These are phyloP conservation scores for Dimargaris xerosporica DNA, from an alignment of 192 early-diverging fungal species.

Conservation along the genomic window DNA sequence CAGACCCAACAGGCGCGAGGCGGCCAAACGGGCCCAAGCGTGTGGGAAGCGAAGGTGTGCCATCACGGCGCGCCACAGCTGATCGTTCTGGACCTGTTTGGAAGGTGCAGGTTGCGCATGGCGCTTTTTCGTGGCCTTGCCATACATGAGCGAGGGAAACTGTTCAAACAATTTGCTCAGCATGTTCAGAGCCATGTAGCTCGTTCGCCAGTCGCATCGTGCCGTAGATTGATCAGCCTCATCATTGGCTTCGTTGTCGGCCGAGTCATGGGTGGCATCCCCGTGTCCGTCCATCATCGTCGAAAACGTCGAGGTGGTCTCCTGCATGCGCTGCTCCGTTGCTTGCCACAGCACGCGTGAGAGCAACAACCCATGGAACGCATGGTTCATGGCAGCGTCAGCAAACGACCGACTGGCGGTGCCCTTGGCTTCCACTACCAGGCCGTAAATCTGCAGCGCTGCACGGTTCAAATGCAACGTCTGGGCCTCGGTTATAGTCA, in stretches of 20 bases:
- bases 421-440: slow-evolving; percentile 65
- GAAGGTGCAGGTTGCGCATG: too few species aligned
- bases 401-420: slow-evolving; percentile 29
- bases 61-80: slow-evolving; percentile 52
- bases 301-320: slow-evolving; percentile 14
- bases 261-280: slow-evolving; percentile 20
- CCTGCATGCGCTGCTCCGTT: background rate
- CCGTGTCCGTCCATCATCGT: slow-evolving; percentile 32
- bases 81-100: too few species aligned
- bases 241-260: slow-evolving; percentile 23
- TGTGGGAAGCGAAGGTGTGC: slow-evolving; percentile 73
- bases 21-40: slow-evolving; percentile 66
- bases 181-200: slow-evolving; percentile 66
- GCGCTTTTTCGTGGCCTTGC: slow-evolving; percentile 23
- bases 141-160: slow-evolving; percentile 34
- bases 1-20: slow-evolving; percentile 54
- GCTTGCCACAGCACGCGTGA: background rate
- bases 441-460: slow-evolving; percentile 69
- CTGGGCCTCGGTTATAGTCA: too few species aligned
- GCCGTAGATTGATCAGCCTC: slow-evolving; percentile 12
- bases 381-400: slow-evolving; percentile 5
- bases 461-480: slow-evolving; percentile 54
- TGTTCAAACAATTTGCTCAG: slow-evolving; percentile 51
- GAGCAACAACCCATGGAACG: background rate
- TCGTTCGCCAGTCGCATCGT: slow-evolving; percentile 55